Percentiles rank a stretch among this genome's conserved stretches.
phyloP scores from a whole-genome alignment of 2,329 filamentous ascomycete genomes.

The Xylariomycetidae sp. region DNA sequence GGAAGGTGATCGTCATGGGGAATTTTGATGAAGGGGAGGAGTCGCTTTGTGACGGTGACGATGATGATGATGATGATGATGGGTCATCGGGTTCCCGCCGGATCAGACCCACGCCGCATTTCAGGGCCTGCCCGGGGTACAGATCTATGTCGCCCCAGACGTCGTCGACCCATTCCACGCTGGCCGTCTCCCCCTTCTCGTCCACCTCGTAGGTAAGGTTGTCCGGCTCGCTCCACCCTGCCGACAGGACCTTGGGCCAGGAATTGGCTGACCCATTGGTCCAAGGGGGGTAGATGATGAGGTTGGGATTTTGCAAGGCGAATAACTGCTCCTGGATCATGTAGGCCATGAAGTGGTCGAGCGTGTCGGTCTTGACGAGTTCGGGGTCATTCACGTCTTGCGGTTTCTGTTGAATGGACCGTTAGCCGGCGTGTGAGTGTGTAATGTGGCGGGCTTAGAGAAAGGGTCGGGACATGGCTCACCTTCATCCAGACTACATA shows the following conservation, averaged over 20 bases:
- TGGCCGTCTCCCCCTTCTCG: background rate
- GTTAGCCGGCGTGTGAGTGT: too few relatives aligned
- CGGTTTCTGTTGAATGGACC: constrained; percentile 3
- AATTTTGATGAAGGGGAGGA: too few relatives aligned
- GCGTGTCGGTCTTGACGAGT: background rate
- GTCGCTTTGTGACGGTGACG: too few relatives aligned
- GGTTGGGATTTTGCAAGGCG: background rate
- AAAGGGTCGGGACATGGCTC: background rate
- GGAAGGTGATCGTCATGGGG: too few relatives aligned
- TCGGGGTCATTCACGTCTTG: constrained; percentile 1
- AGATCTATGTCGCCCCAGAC: background rate
- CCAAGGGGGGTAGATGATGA: constrained; percentile 1
- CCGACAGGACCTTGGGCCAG: background rate
- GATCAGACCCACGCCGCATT: background rate
- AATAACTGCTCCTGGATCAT: constrained; percentile 2
- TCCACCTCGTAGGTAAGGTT: background rate
- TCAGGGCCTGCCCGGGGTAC: background rate
- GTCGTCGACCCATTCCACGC: background rate
- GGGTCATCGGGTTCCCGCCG: too few relatives aligned
- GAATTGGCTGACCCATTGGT: background rate
- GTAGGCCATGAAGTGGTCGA: background rate
- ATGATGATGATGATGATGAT: too few relatives aligned
- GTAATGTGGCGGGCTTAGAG: too few relatives aligned
- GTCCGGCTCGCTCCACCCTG: background rate
- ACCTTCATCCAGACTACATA: constrained; percentile 2